A percentile compares a stretch with the other conserved stretches of the same genome.
Evolutionary conservation across 2,329 filamentous ascomycete species (phyloP).

Genomic region (Talaromyces sp.): DNA sequence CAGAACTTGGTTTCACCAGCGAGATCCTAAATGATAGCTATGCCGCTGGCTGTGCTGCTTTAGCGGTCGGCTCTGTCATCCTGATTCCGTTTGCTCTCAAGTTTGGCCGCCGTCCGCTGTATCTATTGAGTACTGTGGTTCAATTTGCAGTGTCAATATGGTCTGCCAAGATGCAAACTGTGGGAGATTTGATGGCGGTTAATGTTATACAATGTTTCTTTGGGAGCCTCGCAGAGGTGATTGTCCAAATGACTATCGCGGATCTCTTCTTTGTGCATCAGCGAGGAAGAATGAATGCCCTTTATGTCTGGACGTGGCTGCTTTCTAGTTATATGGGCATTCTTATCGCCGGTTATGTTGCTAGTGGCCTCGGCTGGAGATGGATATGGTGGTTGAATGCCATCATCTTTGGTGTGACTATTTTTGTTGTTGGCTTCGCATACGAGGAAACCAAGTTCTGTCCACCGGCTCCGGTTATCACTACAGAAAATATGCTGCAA

Average conservation of each 20-base stretch:
- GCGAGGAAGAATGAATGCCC: conserved; percentile 48
- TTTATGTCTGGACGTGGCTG: conserved; percentile 43
- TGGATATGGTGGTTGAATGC: conserved; percentile 52
- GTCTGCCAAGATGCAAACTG: conserved; percentile 46
- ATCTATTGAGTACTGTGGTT: conserved; percentile 43
- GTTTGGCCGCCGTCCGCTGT: conserved; percentile 49
- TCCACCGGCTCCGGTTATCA: not conserved
- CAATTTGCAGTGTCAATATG: conserved; percentile 44
- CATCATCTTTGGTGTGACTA: conserved; percentile 41
- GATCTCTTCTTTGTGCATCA: conserved; percentile 54
- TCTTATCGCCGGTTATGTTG: conserved; percentile 36
- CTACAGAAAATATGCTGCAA: not conserved
- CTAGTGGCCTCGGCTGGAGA: conserved; percentile 48
- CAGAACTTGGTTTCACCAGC: conserved; percentile 46
- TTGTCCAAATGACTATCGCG: conserved; percentile 51
- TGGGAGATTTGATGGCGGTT: conserved; percentile 46
- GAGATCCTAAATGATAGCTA: conserved; percentile 47
- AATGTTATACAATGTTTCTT: conserved; percentile 47
- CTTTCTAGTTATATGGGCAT: conserved; percentile 28
- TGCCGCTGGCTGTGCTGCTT: conserved; percentile 45
- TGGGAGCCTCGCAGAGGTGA: conserved; percentile 46
- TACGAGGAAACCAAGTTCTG: conserved; percentile 47
- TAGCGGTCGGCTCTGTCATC: conserved; percentile 45
- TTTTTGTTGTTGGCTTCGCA: conserved; percentile 45
- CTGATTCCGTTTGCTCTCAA: conserved; percentile 50